Evolutionary conservation across 116 monocot species (phyloP).

Genomic region (Iris pallida): DNA sequence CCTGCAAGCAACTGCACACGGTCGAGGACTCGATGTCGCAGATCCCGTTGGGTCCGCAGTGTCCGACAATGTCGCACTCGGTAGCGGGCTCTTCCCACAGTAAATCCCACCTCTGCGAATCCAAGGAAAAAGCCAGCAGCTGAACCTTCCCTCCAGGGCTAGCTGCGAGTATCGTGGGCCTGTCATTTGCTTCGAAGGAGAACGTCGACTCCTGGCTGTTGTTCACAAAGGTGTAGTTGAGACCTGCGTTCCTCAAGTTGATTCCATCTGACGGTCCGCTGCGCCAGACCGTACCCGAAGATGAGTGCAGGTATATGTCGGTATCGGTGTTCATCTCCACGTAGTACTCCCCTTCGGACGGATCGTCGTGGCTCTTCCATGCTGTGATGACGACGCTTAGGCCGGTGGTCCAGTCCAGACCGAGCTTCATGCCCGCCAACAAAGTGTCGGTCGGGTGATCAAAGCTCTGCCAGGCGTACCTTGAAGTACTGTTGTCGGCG

Average conservation of each 20-base stretch:
- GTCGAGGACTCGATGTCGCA: slow-evolving; percentile 18
- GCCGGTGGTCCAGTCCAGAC: slow-evolving; percentile 1
- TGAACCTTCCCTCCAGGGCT: background rate
- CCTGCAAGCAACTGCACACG: slow-evolving; percentile 28
- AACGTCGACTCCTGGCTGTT: slow-evolving; percentile 4
- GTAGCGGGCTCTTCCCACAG: slow-evolving; percentile 21
- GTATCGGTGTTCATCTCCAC: slow-evolving; percentile 9
- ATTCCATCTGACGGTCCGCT: slow-evolving; percentile 32
- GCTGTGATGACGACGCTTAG: slow-evolving; percentile 1
- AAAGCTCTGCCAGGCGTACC: slow-evolving; percentile 10
- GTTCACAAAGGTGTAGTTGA: slow-evolving; percentile 7
- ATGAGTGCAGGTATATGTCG: slow-evolving; percentile 7
- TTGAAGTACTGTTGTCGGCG: background rate
- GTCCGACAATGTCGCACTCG: slow-evolving; percentile 19
- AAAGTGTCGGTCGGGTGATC: slow-evolving; percentile 1
- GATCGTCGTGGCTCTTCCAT: slow-evolving; percentile 20
- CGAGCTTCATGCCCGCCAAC: background rate
- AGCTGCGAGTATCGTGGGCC: slow-evolving; percentile 8
- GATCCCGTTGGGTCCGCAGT: slow-evolving; percentile 25
- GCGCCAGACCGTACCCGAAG: slow-evolving; percentile 1
- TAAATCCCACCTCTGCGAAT: slow-evolving; percentile 1
- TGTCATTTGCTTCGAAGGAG: background rate
- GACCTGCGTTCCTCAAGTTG: slow-evolving; percentile 7
- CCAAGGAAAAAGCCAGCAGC: slow-evolving; percentile 6
- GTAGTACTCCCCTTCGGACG: slow-evolving; percentile 9